phyloP scores from a whole-genome alignment of 2,329 filamentous ascomycete species.

The Curvularia eragrostidis region DNA sequence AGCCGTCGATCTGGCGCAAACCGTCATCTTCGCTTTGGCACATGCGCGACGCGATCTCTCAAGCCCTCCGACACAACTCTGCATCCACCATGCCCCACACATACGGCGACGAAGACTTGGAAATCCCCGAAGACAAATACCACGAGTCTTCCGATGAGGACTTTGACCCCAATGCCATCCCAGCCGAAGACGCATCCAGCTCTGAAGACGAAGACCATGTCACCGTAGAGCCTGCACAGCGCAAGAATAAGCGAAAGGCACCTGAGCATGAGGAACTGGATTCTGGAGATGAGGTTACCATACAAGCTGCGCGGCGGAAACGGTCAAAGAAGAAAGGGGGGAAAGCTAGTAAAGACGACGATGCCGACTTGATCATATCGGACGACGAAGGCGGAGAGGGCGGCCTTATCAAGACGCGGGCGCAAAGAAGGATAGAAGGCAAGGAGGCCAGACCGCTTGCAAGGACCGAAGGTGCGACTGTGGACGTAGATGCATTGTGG shows the following conservation, averaged over 20 bases:
- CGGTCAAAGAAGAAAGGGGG: conserved; percentile 51
- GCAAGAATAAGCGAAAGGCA: conserved; percentile 45
- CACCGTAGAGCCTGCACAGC: conserved; percentile 26
- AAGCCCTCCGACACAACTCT: conserved; percentile 5
- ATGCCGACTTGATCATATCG: conserved; percentile 34
- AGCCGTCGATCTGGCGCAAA: conserved; percentile 28
- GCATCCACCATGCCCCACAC: conserved; percentile 35
- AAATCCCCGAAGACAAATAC: conserved; percentile 54
- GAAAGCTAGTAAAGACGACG: conserved; percentile 31
- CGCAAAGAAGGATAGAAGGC: conserved; percentile 71
- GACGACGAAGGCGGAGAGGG: conserved; percentile 60
- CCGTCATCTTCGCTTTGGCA: conserved; percentile 4
- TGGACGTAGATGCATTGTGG: conserved; percentile 76
- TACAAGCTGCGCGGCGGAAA: conserved; percentile 65
- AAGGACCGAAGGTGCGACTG: conserved; percentile 66
- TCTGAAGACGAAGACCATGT: conserved; percentile 51
- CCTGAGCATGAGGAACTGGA: conserved; percentile 43
- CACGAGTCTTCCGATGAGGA: conserved; percentile 75
- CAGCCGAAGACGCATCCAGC: conserved; percentile 58
- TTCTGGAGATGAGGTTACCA: conserved; percentile 75
- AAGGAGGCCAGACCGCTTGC: conserved; percentile 63
- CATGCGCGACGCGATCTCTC: conserved; percentile 14
- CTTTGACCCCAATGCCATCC: conserved; percentile 72
- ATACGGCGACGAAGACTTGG: conserved; percentile 39
- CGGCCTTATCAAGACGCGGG: conserved; percentile 73